Evolutionary conservation across 2,329 filamentous ascomycete genomes (phyloP).

Genomic region (Nemania diffusa): DNA sequence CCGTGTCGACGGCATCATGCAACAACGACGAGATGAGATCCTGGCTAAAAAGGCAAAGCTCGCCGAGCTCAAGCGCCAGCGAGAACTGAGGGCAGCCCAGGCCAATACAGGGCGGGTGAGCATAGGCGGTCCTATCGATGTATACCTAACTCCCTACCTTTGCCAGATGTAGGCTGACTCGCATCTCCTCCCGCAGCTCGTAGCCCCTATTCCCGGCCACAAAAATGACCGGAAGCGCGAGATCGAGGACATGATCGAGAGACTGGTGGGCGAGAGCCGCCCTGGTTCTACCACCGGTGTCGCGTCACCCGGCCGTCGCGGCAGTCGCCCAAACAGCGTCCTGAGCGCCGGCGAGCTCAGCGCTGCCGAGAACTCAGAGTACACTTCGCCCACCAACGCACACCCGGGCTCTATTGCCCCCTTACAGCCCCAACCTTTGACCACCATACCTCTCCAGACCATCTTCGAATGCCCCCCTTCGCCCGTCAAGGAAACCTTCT

Average conservation of each 20-base stretch:
- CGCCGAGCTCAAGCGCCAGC: slow-evolving; percentile 92
- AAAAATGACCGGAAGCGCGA: slow-evolving; percentile 76
- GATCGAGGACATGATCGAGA: slow-evolving; percentile 87
- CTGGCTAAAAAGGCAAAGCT: slow-evolving; percentile 96
- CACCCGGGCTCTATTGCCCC: slow-evolving; percentile 50
- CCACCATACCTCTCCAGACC: slow-evolving; percentile 77
- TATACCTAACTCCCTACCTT: slow-evolving; percentile 55
- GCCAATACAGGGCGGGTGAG: slow-evolving; percentile 75
- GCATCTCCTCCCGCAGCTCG: slow-evolving; percentile 59
- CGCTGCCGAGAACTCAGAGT: slow-evolving; percentile 76
- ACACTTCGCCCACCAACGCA: slow-evolving; percentile 59
- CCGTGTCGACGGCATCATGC: slow-evolving; percentile 62
- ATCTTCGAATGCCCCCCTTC: slow-evolving; percentile 84
- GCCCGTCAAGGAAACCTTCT: slow-evolving; percentile 84
- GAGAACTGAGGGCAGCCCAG: slow-evolving; percentile 83
- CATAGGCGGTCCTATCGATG: slow-evolving; percentile 76
- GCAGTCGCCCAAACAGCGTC: slow-evolving; percentile 87
- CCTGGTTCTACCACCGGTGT: slow-evolving; percentile 74
- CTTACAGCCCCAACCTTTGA: slow-evolving; percentile 72
- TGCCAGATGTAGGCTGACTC: slow-evolving; percentile 34
- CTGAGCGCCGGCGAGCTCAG: slow-evolving; percentile 84
- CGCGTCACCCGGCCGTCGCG: slow-evolving; percentile 72
- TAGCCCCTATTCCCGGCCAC: slow-evolving; percentile 76
- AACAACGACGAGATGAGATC: slow-evolving; percentile 94
- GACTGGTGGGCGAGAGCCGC: slow-evolving; percentile 81